Conservation (phyloP, 495 filamentous ascomycete species). For the Aspergillus cavernicola region DNA sequence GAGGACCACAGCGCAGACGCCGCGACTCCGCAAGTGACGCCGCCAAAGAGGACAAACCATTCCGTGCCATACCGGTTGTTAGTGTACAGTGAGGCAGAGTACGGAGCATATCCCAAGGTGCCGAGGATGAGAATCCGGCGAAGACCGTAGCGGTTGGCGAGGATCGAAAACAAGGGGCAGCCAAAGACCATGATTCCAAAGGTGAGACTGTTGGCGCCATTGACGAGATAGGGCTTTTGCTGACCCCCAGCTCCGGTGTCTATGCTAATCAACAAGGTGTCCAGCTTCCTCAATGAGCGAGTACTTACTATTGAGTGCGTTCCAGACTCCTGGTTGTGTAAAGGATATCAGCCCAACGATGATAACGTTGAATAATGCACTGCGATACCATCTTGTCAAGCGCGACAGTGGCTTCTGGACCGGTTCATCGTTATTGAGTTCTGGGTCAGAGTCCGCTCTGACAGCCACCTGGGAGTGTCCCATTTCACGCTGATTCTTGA, state of each 20-base stretch:
- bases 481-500: not conserved
- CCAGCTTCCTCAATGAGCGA: not conserved
- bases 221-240: conserved; percentile 10
- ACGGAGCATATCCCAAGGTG: conserved; percentile 11
- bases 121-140: conserved; percentile 7
- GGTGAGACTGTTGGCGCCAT: conserved; percentile 10
- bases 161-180: conserved; percentile 10
- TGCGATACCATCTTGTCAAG: conserved; percentile 9
- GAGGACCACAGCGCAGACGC: conserved; percentile 8
- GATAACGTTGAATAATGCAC: conserved; percentile 13
- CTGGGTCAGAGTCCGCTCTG: not conserved
- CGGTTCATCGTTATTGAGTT: conserved; percentile 1
- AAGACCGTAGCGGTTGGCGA: conserved; percentile 8
- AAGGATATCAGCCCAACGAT: conserved; percentile 11
- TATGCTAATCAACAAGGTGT: not conserved
- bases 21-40: conserved; percentile 9
- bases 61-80: conserved; percentile 9
- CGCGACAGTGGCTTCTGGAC: conserved; percentile 4
- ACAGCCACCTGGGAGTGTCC: not conserved
- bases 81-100: conserved; percentile 5
- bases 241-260: conserved; percentile 9
- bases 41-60: conserved; percentile 12
- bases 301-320: conserved; percentile 5
- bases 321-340: conserved; percentile 10
- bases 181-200: conserved; percentile 14